phyloP scores from a whole-genome alignment of 1,139 yeast genomes.

The Suhomyces bolitotheri region DNA sequence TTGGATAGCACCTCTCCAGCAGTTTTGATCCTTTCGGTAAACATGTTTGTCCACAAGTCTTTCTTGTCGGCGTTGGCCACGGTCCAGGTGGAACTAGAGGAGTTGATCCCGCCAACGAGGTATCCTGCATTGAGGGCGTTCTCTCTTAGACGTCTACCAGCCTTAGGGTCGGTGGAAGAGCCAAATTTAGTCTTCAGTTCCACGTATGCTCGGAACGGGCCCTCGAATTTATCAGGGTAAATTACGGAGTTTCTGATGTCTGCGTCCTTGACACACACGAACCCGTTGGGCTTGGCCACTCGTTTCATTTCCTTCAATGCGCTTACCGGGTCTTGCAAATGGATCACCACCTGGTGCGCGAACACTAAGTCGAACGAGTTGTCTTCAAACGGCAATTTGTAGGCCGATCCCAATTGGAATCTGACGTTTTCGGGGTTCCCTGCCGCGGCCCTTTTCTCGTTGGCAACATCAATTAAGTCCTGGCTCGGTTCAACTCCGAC shows the following conservation, averaged over 20 bases:
- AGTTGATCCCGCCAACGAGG: slow-evolving; percentile 12
- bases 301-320: slow-evolving; percentile 13
- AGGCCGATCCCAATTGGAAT: slow-evolving; percentile 33
- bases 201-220: slow-evolving; percentile 13
- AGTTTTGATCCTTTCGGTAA: slow-evolving; percentile 15
- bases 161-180: slow-evolving; percentile 17
- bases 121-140: slow-evolving; percentile 25
- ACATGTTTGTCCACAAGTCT: slow-evolving; percentile 9
- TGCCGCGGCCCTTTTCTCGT: slow-evolving; percentile 8
- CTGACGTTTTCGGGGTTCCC: slow-evolving; percentile 22
- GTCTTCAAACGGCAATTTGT: slow-evolving; percentile 35
- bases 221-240: slow-evolving; percentile 24
- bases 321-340: slow-evolving; percentile 30
- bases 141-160: slow-evolving; percentile 19
- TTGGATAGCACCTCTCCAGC: slow-evolving; percentile 14
- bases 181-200: slow-evolving; percentile 10
- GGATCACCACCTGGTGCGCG: slow-evolving; percentile 42
- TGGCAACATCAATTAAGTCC: slow-evolving; percentile 31
- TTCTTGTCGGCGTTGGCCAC: slow-evolving; percentile 12
- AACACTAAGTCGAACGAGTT: slow-evolving; percentile 39
- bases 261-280: slow-evolving; percentile 33
- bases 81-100: slow-evolving; percentile 21
- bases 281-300: slow-evolving; percentile 14
- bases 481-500: slow-evolving; percentile 37
- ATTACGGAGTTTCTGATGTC: slow-evolving; percentile 22